Evolutionary conservation across 306 rosid genomes (phyloP).

Genomic region (Begonia loranthoides): DNA sequence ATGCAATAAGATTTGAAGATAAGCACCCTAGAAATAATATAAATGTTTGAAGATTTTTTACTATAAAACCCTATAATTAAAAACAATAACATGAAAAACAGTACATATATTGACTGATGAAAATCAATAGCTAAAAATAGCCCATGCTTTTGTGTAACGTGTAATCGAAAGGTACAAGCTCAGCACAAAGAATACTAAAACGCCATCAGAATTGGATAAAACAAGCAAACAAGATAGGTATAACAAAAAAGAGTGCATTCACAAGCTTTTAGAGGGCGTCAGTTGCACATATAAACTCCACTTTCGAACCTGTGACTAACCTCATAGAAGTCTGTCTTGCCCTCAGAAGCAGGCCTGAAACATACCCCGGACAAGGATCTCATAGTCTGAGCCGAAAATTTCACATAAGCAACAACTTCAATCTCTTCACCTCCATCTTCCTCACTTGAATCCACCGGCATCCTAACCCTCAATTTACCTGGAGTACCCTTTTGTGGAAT

Average conservation of each 20-base stretch:
- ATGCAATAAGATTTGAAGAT: too few species aligned
- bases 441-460: slow-evolving; percentile 69
- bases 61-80: too few species aligned
- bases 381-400: slow-evolving; percentile 51
- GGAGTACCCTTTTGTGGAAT: slow-evolving; percentile 64
- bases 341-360: slow-evolving; percentile 71
- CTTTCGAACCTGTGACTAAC: slow-evolving; percentile 67
- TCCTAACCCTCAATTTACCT: slow-evolving; percentile 71
- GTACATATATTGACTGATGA: slow-evolving; percentile 6
- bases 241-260: slow-evolving; percentile 17
- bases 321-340: slow-evolving; percentile 78
- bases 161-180: slow-evolving; percentile 34
- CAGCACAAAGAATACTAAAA: slow-evolving; percentile 41
- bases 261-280: slow-evolving; percentile 25
- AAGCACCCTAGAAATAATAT: too few species aligned
- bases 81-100: too few species aligned
- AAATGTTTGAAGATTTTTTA: too few species aligned
- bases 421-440: slow-evolving; percentile 48
- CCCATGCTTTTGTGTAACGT: slow-evolving; percentile 18
- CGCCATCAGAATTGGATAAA: background rate
- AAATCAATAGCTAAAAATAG: slow-evolving; percentile 16
- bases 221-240: slow-evolving; percentile 3
- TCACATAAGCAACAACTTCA: slow-evolving; percentile 62
- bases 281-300: slow-evolving; percentile 71
- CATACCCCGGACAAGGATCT: slow-evolving; percentile 67